Conservation (phyloP, 2,329 filamentous ascomycete genomes). For the Plenodomus lindquistii region DNA sequence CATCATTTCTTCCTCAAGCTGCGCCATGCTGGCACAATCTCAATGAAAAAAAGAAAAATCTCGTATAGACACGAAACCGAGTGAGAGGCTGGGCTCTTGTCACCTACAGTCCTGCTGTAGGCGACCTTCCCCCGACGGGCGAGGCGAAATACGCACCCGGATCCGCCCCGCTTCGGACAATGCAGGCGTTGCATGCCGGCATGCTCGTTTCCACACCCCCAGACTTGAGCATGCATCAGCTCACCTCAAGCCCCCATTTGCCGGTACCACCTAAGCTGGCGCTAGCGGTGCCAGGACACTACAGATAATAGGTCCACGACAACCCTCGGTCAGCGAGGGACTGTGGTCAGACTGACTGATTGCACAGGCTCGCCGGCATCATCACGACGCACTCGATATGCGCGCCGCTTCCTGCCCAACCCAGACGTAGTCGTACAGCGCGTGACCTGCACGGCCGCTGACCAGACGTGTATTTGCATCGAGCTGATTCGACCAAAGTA, state of each 20-base stretch:
- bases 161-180: background rate
- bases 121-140: no score
- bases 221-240: background rate
- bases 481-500: no score
- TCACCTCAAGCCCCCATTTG: background rate
- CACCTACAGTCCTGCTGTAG: no score
- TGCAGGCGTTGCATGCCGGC: constrained; percentile 1
- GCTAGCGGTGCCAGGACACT: background rate
- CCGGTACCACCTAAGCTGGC: background rate
- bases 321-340: background rate
- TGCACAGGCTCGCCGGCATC: background rate
- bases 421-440: no score
- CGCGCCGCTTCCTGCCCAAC: background rate
- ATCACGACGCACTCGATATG: constrained; percentile 1
- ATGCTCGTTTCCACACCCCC: constrained; percentile 1
- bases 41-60: no score
- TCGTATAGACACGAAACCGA: no score
- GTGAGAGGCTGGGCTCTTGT: no score
- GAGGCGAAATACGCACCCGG: background rate
- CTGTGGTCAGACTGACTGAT: background rate
- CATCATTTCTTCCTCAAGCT: background rate
- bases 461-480: no score
- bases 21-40: no score
- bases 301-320: background rate
- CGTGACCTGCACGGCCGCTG: no score